Evolutionary conservation across 1,284 basidiomycete species (phyloP).

Genomic region (Bondarzewia mesenterica): DNA sequence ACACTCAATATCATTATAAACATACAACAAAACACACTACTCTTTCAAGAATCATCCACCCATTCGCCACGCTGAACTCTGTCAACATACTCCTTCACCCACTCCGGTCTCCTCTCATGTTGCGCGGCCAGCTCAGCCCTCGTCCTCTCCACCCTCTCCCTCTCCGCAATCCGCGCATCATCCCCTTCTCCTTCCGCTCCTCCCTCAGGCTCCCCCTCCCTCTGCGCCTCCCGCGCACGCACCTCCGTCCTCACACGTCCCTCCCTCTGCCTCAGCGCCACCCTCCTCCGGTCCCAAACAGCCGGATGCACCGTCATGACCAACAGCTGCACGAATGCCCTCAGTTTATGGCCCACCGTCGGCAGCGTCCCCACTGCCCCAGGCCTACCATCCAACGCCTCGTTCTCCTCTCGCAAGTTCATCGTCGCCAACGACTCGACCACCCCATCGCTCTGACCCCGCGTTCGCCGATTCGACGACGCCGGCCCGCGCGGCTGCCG

Average conservation of each 20-base stretch:
- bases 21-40: neutral
- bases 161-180: constrained; percentile 19
- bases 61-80: constrained; percentile 59
- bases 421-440: constrained; percentile 49
- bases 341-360: constrained; percentile 37
- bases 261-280: constrained; percentile 53
- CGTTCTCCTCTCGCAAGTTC: constrained; percentile 50
- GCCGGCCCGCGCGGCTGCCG: neutral
- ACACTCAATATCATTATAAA: too few relatives aligned
- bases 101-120: constrained; percentile 44
- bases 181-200: constrained; percentile 28
- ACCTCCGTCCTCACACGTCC: constrained; percentile 62
- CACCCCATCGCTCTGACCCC: constrained; percentile 23
- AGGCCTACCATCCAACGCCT: constrained; percentile 30
- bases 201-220: constrained; percentile 18
- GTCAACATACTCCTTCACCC: constrained; percentile 60
- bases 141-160: constrained; percentile 23
- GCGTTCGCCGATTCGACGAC: neutral
- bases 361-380: constrained; percentile 26
- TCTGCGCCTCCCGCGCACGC: constrained; percentile 33
- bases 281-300: constrained; percentile 63
- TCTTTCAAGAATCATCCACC: constrained; percentile 46
- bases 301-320: constrained; percentile 64
- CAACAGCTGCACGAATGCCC: constrained; percentile 50
- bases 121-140: constrained; percentile 36